These are phyloP conservation scores for Cyberlindnera bimundalis DNA, from an alignment of 805 yeast species.

Conservation along the genomic window DNA sequence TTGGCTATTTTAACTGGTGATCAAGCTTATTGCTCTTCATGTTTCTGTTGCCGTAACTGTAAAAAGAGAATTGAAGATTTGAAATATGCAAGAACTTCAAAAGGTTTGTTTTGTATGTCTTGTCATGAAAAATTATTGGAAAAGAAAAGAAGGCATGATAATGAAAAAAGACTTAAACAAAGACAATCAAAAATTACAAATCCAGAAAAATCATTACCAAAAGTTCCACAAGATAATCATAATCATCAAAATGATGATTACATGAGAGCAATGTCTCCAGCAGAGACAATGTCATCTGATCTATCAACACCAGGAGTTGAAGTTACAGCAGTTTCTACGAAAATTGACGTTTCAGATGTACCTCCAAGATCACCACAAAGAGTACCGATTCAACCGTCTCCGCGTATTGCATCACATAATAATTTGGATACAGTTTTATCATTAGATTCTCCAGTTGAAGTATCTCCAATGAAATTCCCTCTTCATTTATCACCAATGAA, in stretches of 20 bases:
- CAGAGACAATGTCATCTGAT: conserved; percentile 22
- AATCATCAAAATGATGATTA: conserved; percentile 15
- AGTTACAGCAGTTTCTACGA: conserved; percentile 2
- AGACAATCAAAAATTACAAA: conserved; percentile 12
- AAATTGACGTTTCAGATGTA: conserved; percentile 8
- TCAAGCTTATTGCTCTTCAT: conserved; percentile 86
- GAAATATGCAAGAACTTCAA: conserved; percentile 87
- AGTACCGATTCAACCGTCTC: conserved; percentile 1
- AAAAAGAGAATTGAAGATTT: conserved; percentile 81
- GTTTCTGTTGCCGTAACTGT: conserved; percentile 90
- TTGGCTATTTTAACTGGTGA: conserved; percentile 93
- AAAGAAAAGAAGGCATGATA: conserved; percentile 64
- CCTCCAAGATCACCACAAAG: conserved; percentile 28
- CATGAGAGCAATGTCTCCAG: conserved; percentile 14
- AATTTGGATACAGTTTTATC: neutral
- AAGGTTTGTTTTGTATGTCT: conserved; percentile 87
- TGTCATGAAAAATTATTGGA: conserved; percentile 85
- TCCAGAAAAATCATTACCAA: conserved; percentile 24
- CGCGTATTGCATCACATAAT: neutral
- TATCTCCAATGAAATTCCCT: conserved; percentile 21
- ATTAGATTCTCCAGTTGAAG: conserved; percentile 21
- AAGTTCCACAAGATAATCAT: conserved; percentile 19
- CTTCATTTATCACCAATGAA: conserved; percentile 10
- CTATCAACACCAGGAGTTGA: conserved; percentile 17
- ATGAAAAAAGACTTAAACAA: conserved; percentile 24